Evolutionary conservation across 768 basidiomycete species (phyloP), one percentile per base, ranked within the genome.

Genomic region (Podaxis carcinomalis): DNA sequence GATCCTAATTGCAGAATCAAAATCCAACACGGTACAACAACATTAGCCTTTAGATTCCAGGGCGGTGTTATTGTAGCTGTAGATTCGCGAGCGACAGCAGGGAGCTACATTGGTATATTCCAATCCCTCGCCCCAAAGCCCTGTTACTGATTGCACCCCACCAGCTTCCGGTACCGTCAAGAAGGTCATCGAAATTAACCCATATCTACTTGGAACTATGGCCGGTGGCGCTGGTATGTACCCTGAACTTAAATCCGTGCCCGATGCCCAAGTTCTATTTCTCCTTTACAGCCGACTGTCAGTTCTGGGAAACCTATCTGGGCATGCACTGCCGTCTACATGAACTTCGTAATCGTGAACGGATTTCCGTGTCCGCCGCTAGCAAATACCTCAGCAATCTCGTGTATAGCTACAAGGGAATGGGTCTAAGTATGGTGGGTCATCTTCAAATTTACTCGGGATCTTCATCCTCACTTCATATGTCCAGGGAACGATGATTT

Each of bases 181-280:
- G 82, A 99, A 98, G 80, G 95, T 99, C 65, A 98, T 99, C 68
- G 97, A 99, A 78, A 99, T 99, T 76, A 98, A 98, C 78, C 93
- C 93, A 44, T 98, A 95, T 78, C 77, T 99, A 53, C 83, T 99
- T n/a, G 97, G 97, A 63, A 99, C 97, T 1, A 98, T 99, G 96
- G 97, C 97, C 64, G 97, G 97, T 75, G 96, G 96, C 74, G 97
- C 97, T 67, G 96, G 95, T 88, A 70, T 65, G 82, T 80, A 54
- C 23, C 56, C 44, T 32, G 58, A 39, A 63, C 9, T 9, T 40
- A 21, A 3, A 23, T 51, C 57, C 57, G 9, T 9, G 51, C 27
- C 7, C 37, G 19, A 36, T 44, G 5, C 28, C 39, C 16, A 51
- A 10, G n/a, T 11, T 60, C 0, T 21, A 56, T 19, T 19, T 21